A percentile compares a stretch with the other conserved stretches of the same genome.
Evolutionary conservation across 345 rosid genomes (phyloP).

Genomic region (Linum tenue): DNA sequence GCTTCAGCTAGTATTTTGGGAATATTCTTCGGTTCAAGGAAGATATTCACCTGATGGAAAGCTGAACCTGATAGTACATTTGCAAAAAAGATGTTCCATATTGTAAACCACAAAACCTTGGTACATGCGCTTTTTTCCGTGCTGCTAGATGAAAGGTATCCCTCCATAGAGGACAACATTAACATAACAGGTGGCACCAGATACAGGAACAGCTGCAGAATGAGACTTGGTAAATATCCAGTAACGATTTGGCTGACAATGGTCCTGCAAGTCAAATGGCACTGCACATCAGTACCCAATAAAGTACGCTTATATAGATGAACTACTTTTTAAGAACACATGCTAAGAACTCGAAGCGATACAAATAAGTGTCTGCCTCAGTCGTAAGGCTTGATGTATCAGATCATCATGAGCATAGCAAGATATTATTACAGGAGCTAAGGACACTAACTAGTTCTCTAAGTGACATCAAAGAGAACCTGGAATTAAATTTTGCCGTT

Average conservation of each 20-base stretch:
- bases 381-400: too few species aligned
- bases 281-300: slow-evolving; percentile 1
- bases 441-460: background rate
- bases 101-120: slow-evolving; percentile 89
- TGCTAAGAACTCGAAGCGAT: background rate
- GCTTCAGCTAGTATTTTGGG: slow-evolving; percentile 65
- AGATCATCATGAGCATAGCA: background rate
- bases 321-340: background rate
- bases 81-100: slow-evolving; percentile 93
- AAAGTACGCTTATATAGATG: too few species aligned
- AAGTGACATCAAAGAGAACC: background rate
- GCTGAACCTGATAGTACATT: slow-evolving; percentile 85
- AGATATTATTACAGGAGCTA: background rate
- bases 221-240: slow-evolving; percentile 91
- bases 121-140: slow-evolving; percentile 89
- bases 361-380: background rate
- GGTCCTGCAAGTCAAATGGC: slow-evolving; percentile 51
- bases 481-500: background rate
- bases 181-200: slow-evolving; percentile 84
- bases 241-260: slow-evolving; percentile 65
- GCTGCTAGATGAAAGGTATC: slow-evolving; percentile 69
- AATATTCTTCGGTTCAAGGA: slow-evolving; percentile 68
- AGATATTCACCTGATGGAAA: slow-evolving; percentile 45
- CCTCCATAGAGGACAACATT: slow-evolving; percentile 87
- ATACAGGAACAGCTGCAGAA: slow-evolving; percentile 71